These are phyloP conservation scores for Chamaecyparis obtusa DNA, from an alignment of 75 land plant genomes.

Conservation along the genomic window DNA sequence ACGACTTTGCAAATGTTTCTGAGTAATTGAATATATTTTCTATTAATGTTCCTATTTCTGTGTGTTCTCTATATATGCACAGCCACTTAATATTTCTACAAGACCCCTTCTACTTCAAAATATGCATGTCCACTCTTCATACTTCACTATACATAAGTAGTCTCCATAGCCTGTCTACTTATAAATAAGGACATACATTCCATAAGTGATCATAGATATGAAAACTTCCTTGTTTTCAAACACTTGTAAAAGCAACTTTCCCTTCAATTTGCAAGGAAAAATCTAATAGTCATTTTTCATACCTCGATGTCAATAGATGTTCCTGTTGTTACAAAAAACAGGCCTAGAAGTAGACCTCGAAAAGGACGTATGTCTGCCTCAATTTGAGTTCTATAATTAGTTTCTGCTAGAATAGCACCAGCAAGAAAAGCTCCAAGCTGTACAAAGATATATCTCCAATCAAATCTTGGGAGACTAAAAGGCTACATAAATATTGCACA, in stretches of 20 bases:
- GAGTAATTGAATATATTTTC: not conserved
- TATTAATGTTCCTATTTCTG: not conserved
- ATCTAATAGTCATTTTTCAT: conserved; percentile 3
- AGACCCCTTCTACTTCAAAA: not conserved
- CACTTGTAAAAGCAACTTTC: not conserved
- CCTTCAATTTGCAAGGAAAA: not conserved
- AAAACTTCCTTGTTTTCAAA: not conserved
- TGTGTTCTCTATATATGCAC: not conserved
- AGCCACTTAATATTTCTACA: not conserved
- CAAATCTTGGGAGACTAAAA: not conserved
- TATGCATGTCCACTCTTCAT: not conserved
- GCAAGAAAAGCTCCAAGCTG: conserved; percentile 99
- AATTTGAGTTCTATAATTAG: conserved; percentile 95
- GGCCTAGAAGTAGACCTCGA: conserved; percentile 89
- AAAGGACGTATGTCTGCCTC: conserved; percentile 98
- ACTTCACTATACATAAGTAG: not conserved
- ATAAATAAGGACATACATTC: not conserved
- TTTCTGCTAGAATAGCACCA: conserved; percentile 96
- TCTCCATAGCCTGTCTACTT: not conserved
- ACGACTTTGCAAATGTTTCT: not conserved
- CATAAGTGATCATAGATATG: not conserved
- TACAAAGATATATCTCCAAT: conserved; percentile 4
- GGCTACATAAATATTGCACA: not conserved
- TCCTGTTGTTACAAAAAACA: conserved; percentile 97
- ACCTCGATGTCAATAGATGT: conserved; percentile 96